Evolutionary conservation across 192 early-diverging fungal genomes (phyloP).

Genomic region (Podila minutissima): DNA sequence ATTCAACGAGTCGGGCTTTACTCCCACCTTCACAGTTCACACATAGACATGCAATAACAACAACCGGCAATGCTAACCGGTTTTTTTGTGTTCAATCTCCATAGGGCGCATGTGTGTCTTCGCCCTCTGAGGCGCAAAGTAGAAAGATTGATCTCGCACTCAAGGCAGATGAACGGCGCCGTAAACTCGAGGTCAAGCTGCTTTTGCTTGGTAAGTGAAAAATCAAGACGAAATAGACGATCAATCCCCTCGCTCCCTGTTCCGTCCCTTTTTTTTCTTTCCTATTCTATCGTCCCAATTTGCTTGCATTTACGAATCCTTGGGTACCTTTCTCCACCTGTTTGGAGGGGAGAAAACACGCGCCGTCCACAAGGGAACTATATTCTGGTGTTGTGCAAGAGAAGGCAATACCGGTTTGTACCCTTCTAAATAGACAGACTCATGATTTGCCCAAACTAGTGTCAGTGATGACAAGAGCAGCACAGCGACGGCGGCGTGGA

Average conservation of each 20-base stretch:
- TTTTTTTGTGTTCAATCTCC: not conserved
- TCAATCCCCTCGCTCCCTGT: not conserved
- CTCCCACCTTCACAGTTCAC: no score
- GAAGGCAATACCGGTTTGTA: no score
- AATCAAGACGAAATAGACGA: no score
- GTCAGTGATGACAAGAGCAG: no score
- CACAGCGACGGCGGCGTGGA: no score
- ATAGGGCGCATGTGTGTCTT: slow-evolving; percentile 44
- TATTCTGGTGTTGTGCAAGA: no score
- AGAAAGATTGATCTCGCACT: slow-evolving; percentile 38
- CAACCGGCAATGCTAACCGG: not conserved
- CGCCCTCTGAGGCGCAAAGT: slow-evolving; percentile 29
- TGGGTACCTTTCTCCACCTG: not conserved
- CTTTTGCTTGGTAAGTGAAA: slow-evolving; percentile 36
- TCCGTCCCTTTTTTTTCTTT: not conserved
- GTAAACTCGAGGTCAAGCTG: slow-evolving; percentile 45
- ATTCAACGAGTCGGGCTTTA: no score
- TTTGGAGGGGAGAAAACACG: no score
- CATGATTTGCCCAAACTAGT: no score
- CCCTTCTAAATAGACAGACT: no score
- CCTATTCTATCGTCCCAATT: not conserved
- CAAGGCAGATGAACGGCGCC: slow-evolving; percentile 29
- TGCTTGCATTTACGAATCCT: not conserved
- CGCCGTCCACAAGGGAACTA: no score
- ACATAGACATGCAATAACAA: no score